Base-by-base conservation (phyloP, 108 stramenopile genomes). In the Parietichytrium sp. region DNA sequence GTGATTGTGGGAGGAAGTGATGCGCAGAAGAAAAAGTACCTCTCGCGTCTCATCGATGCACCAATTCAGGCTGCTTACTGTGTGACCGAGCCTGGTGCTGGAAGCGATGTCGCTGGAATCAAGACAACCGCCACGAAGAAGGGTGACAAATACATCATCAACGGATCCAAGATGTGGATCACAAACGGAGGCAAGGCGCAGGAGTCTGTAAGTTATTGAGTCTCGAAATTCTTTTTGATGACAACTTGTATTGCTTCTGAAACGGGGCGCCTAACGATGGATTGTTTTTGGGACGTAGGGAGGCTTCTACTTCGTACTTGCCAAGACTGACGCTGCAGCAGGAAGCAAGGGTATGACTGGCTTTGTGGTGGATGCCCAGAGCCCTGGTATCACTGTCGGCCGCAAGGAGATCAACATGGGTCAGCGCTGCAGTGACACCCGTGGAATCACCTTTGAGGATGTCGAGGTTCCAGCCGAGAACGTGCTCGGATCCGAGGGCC, bases 341-440 rank as follows among this genome's bases (percentile, higher is more conserved):
- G 42, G 54, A 33, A n/a, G 25, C 13, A 82, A 55, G 30, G 77
- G 31, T 30, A 54, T 86, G 51, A 83, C 85, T 12, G 81, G 85
- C 33, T 82, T 83, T 80, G 50, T 86, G 38, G 85, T 86, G 30
- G 78, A 79, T 51, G 47, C 29, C 20, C 38, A 86, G 49, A 51
- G 79, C 27, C 82, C 85, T 10, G 85, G 85, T 26, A 79, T 86
- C 54, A 72, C 79, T 29, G 33, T 78, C 36, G 85, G 82, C 45
- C 42, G 25, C 20, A 86, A 86, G 61, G 49, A 78, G 27, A 77
- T 83, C 52, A 86, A 86, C 80, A 86, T 86, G 85, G 85, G 85
- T 51, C 82, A 83, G 83, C 48, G 82, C 30, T 83, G 82, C 82
- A 36, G 29, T n/a, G 82, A 82, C 47, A 86, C 85, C 6, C 79